Evolutionary conservation across 352 stramenopile species (phyloP).

Genomic region (Elongisporangium anandrum): DNA sequence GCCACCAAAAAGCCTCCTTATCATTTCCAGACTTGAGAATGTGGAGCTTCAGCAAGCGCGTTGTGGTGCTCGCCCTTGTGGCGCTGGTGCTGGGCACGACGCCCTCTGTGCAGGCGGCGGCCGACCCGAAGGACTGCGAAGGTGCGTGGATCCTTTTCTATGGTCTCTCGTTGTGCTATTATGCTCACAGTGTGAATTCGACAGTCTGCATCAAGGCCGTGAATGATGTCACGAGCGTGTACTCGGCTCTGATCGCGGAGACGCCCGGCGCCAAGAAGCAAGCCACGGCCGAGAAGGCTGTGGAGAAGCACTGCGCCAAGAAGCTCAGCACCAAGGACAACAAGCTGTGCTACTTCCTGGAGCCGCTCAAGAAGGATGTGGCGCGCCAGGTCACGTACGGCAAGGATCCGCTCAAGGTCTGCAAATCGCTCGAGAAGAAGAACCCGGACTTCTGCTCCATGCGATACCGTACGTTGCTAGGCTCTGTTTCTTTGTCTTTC

Average conservation of each 20-base stretch:
- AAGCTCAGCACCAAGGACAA: slow-evolving; percentile 87
- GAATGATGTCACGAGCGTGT: slow-evolving; percentile 75
- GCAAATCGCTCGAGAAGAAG: slow-evolving; percentile 92
- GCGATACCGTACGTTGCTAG: slow-evolving; percentile 83
- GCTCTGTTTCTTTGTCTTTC: not conserved
- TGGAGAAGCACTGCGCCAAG: slow-evolving; percentile 87
- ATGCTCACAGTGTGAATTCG: slow-evolving; percentile 2
- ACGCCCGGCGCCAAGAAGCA: slow-evolving; percentile 79
- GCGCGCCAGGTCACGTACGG: slow-evolving; percentile 89
- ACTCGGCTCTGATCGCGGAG: slow-evolving; percentile 56
- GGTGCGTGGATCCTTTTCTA: slow-evolving; percentile 33
- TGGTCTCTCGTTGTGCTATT: not conserved
- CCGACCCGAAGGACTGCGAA: slow-evolving; percentile 89
- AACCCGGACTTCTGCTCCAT: slow-evolving; percentile 94
- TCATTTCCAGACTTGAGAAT: slow-evolving; percentile 35
- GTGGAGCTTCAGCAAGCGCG: slow-evolving; percentile 41
- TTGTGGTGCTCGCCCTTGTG: slow-evolving; percentile 65
- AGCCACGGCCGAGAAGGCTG: slow-evolving; percentile 67
- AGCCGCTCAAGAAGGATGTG: slow-evolving; percentile 93
- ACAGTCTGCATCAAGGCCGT: slow-evolving; percentile 92
- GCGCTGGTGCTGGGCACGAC: slow-evolving; percentile 42
- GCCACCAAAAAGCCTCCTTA: slow-evolving; percentile 4
- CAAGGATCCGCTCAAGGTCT: slow-evolving; percentile 93
- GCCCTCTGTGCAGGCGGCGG: slow-evolving; percentile 29
- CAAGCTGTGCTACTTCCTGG: slow-evolving; percentile 94